A percentile compares a stretch with the other conserved stretches of the same genome.
phyloP scores from a whole-genome alignment of 225 moss, liverwort and hornwort species.

The Ulota crispa region DNA sequence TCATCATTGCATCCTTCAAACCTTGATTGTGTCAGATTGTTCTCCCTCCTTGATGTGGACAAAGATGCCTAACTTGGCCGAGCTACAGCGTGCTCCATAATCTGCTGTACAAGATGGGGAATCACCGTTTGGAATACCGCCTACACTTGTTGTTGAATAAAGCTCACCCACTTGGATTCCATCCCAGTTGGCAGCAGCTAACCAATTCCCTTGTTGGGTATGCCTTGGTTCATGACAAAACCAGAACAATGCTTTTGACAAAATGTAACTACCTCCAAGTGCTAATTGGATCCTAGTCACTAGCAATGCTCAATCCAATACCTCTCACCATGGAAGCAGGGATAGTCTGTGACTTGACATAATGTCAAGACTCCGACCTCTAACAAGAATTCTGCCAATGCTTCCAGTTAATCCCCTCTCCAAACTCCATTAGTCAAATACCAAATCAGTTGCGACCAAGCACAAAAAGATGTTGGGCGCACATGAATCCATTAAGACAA shows the following conservation, averaged over 20 bases:
- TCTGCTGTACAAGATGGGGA: not conserved
- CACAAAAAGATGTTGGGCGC: too few relatives aligned
- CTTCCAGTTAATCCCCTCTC: too few relatives aligned
- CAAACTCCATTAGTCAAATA: too few relatives aligned
- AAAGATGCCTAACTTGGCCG: rapidly evolving
- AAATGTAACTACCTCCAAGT: not conserved
- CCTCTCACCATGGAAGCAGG: too few relatives aligned
- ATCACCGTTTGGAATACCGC: not conserved
- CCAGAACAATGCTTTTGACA: not conserved
- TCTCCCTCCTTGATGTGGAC: not conserved
- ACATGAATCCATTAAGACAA: too few relatives aligned
- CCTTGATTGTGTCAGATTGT: not conserved
- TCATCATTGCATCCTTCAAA: too few relatives aligned
- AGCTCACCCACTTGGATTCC: not conserved
- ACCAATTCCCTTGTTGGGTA: not conserved
- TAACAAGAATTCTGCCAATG: too few relatives aligned
- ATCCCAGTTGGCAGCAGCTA: not conserved
- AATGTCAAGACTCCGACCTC: too few relatives aligned
- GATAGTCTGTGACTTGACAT: too few relatives aligned
- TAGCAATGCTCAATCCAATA: too few relatives aligned
- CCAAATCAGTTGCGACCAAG: too few relatives aligned
- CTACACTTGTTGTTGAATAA: not conserved
- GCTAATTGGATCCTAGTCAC: rapidly evolving
- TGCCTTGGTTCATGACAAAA: not conserved
- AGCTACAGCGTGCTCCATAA: not conserved